These are phyloP conservation scores for Sporothrix euskadiensis DNA, from an alignment of 2,329 filamentous ascomycete genomes.

Conservation along the genomic window DNA sequence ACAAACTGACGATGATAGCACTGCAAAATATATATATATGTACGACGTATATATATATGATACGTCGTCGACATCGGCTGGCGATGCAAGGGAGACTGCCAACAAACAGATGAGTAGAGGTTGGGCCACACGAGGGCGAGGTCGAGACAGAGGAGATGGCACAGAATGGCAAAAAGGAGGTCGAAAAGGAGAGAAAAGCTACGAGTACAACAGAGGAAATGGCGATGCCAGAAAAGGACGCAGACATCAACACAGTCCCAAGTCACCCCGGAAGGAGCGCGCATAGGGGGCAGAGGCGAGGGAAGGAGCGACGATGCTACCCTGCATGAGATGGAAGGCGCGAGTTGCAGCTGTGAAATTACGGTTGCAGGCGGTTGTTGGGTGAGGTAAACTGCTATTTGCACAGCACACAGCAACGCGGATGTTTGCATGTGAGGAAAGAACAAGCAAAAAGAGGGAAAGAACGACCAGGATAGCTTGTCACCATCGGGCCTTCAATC, in stretches of 20 bases:
- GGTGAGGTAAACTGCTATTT: not conserved
- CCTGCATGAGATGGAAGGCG: not conserved
- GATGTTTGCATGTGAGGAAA: not conserved
- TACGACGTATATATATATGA: not conserved
- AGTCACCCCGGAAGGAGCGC: conserved; percentile 11
- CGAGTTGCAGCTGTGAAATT: conserved; percentile 3
- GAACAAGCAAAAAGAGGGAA: not conserved
- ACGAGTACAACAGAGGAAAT: not conserved
- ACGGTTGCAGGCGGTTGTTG: conserved; percentile 6
- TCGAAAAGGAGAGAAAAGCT: not conserved
- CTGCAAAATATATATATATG: not conserved
- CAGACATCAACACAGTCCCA: not conserved
- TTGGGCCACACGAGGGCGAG: not conserved
- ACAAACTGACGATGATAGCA: not conserved
- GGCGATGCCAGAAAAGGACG: conserved; percentile 1
- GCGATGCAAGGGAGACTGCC: conserved; percentile 17
- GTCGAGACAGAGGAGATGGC: not conserved
- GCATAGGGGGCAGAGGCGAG: conserved; percentile 6
- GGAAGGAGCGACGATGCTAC: conserved; percentile 17
- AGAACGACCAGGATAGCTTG: conserved; percentile 5
- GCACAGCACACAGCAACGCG: not conserved
- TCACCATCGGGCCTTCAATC: not conserved
- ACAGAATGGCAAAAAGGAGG: not conserved
- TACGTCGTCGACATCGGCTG: conserved; percentile 9
- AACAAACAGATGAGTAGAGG: not conserved